Percentiles rank a stretch among this genome's conserved stretches.
Conservation (phyloP, 1,139 yeast genomes). For the Nakaseomyces kungkrabaensis region DNA sequence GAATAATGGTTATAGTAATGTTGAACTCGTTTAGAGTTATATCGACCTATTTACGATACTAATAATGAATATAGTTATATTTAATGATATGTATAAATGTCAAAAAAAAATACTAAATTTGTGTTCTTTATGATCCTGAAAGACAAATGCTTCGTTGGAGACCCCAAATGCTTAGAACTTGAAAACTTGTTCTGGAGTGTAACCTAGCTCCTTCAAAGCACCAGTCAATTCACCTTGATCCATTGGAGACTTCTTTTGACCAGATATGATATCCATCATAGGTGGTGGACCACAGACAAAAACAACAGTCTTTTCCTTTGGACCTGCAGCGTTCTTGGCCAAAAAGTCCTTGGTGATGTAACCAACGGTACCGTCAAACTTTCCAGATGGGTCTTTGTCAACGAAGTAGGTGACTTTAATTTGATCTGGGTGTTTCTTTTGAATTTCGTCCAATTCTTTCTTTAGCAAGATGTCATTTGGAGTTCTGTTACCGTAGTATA, state of each 20-base stretch:
- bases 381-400: conserved; percentile 32
- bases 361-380: conserved; percentile 50
- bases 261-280: conserved; percentile 75
- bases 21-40: not conserved
- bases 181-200: conserved; percentile 76
- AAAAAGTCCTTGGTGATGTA: conserved; percentile 65
- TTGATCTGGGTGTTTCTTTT: conserved; percentile 60
- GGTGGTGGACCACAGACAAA: conserved; percentile 93
- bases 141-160: too few species aligned
- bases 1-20: too few species aligned
- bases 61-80: not conserved
- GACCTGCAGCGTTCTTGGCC: conserved; percentile 45
- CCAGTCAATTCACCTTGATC: conserved; percentile 96
- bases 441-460: conserved; percentile 62
- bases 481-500: conserved; percentile 72
- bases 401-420: conserved; percentile 71
- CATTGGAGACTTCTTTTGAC: conserved; percentile 40
- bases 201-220: conserved; percentile 78
- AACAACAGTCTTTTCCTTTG: conserved; percentile 54
- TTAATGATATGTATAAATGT: not conserved
- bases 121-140: not conserved
- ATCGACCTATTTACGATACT: not conserved
- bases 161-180: conserved; percentile 47
- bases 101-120: not conserved
- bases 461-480: conserved; percentile 69